Conservation (phyloP, 768 basidiomycete genomes). For the Russula foetens region DNA sequence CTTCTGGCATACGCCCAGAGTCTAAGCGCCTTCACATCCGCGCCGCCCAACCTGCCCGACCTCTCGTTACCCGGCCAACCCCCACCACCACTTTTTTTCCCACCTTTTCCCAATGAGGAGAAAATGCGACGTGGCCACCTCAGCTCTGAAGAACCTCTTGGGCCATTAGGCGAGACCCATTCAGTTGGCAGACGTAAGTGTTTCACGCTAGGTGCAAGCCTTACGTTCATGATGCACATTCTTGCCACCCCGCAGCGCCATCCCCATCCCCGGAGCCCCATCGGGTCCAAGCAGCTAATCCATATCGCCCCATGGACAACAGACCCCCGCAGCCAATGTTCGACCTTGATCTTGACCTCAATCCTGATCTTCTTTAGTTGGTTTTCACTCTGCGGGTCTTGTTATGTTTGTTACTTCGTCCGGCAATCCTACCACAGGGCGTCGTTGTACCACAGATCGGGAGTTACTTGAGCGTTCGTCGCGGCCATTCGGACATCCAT, state of each 20-base stretch:
- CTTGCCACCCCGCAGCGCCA: conserved; percentile 37
- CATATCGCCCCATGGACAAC: conserved; percentile 64
- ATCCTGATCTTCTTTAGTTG: conserved; percentile 77
- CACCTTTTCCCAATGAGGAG: conserved; percentile 87
- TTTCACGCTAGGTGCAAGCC: background rate
- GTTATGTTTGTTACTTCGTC: too few species aligned
- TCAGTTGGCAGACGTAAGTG: conserved; percentile 66
- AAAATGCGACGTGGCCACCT: conserved; percentile 80
- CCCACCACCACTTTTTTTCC: conserved; percentile 76
- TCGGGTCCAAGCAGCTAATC: conserved; percentile 45
- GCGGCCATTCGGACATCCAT: too few species aligned
- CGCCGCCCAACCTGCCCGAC: conserved; percentile 83
- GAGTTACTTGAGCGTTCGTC: too few species aligned
- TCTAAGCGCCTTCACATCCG: conserved; percentile 79
- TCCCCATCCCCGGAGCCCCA: conserved; percentile 49
- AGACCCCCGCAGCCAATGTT: conserved; percentile 55
- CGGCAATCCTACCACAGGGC: too few species aligned
- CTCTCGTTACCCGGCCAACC: conserved; percentile 60
- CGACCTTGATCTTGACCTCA: conserved; percentile 78
- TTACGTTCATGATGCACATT: conserved; percentile 1
- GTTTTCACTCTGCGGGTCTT: background rate
- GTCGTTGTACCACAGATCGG: too few species aligned
- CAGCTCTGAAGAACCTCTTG: conserved; percentile 74
- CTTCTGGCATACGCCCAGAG: conserved; percentile 79
- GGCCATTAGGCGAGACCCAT: conserved; percentile 71